phyloP scores from a whole-genome alignment of 202 grass and related monocot genomes.

The Miscanthus sacchariflorus region DNA sequence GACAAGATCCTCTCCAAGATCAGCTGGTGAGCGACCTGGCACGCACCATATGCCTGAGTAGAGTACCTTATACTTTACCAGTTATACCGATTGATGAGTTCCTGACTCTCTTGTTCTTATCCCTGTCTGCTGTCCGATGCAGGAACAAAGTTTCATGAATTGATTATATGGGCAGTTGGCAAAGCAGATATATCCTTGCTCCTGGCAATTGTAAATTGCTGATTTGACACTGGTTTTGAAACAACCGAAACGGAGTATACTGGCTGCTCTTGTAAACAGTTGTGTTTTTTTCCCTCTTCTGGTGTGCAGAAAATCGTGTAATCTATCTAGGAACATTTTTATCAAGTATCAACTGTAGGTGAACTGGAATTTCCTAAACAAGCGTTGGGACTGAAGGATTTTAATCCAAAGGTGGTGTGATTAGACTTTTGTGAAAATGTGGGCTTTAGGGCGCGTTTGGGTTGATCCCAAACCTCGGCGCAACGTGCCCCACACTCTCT shows the following conservation, averaged over 20 bases:
- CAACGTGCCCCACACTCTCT: too few relatives aligned
- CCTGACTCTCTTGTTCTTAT: not conserved
- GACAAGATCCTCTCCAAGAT: slow-evolving; percentile 72
- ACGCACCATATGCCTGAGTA: too few relatives aligned
- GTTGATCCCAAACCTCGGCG: too few relatives aligned
- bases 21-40: slow-evolving; percentile 19
- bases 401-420: not conserved
- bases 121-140: not conserved
- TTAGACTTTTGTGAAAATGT: not conserved
- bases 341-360: not conserved
- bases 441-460: too few relatives aligned
- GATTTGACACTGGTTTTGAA: not conserved
- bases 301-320: not conserved
- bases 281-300: not conserved
- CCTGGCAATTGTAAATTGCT: not conserved
- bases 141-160: slow-evolving; percentile 25
- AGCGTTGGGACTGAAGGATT: not conserved
- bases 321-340: not conserved
- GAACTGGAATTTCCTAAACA: not conserved
- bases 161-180: not conserved
- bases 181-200: not conserved
- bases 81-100: too few relatives aligned
- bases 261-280: not conserved
- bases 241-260: not conserved
- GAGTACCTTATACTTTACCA: too few relatives aligned